Evolutionary conservation across 495 filamentous ascomycete genomes (phyloP).

Genomic region (Aspergillus steynii): DNA sequence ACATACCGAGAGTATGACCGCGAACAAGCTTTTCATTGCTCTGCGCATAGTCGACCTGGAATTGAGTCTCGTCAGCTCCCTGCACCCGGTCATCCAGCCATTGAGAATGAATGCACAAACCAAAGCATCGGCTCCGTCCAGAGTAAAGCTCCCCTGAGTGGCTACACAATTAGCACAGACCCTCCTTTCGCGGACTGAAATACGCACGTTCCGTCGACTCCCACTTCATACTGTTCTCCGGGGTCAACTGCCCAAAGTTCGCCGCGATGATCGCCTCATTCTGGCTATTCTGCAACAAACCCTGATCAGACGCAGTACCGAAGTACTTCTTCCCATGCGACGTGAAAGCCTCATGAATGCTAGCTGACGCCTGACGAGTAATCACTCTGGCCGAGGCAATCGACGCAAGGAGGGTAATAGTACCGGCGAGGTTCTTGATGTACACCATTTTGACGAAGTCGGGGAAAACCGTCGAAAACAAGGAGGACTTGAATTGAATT

Average conservation of each 20-base stretch:
- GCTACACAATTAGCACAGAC: slow-evolving; percentile 23
- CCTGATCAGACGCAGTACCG: slow-evolving; percentile 27
- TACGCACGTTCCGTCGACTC: slow-evolving; percentile 41
- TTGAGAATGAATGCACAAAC: slow-evolving; percentile 15
- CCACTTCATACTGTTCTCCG: slow-evolving; percentile 62
- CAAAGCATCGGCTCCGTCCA: slow-evolving; percentile 42
- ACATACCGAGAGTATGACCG: slow-evolving; percentile 48
- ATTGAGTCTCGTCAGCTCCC: background rate
- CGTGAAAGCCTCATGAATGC: slow-evolving; percentile 17
- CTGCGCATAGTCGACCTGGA: slow-evolving; percentile 46
- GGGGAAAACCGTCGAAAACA: background rate
- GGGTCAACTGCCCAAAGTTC: slow-evolving; percentile 52
- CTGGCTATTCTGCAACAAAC: slow-evolving; percentile 20
- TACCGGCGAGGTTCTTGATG: slow-evolving; percentile 9
- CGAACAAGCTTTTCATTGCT: slow-evolving; percentile 49
- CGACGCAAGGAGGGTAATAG: slow-evolving; percentile 9
- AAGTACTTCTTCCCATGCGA: slow-evolving; percentile 23
- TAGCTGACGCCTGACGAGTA: slow-evolving; percentile 10
- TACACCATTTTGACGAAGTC: slow-evolving; percentile 13
- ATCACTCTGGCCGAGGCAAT: slow-evolving; percentile 8
- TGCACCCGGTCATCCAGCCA: background rate
- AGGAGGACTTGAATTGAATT: background rate
- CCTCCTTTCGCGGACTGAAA: background rate
- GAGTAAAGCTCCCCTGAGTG: slow-evolving; percentile 44
- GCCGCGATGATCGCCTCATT: slow-evolving; percentile 40